phyloP scores from a whole-genome alignment of 768 basidiomycete genomes.

The Pleurotus salmoneostramineus region DNA sequence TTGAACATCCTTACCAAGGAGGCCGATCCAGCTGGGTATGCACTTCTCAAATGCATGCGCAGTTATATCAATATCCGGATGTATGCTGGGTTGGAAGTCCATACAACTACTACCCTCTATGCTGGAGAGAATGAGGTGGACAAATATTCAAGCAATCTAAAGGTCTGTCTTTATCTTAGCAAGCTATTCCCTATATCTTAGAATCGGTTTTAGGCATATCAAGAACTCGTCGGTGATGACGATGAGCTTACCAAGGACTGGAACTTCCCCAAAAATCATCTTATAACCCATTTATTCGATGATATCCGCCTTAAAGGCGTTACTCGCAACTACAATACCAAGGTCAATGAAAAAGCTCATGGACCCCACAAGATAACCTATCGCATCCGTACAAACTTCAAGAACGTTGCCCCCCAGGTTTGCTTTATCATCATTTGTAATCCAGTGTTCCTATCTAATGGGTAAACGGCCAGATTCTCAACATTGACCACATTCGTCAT shows the following conservation, averaged over 20 bases:
- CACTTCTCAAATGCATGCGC: constrained; percentile 21
- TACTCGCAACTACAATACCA: constrained; percentile 24
- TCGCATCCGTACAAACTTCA: constrained; percentile 24
- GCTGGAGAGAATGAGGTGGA: constrained; percentile 14
- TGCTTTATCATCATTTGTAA: neutral
- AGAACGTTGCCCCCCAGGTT: constrained; percentile 27
- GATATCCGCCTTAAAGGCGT: constrained; percentile 29
- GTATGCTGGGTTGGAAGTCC: constrained; percentile 24
- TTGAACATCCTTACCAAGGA: constrained; percentile 17
- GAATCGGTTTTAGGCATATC: constrained; percentile 2
- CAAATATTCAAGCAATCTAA: constrained; percentile 13
- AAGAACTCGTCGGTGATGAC: neutral
- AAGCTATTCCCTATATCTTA: neutral
- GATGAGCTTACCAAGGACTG: constrained; percentile 19
- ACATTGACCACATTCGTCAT: constrained; percentile 11
- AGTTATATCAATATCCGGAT: constrained; percentile 26
- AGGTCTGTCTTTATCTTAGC: constrained; percentile 14
- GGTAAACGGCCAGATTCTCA: constrained; percentile 13
- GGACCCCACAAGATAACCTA: constrained; percentile 22
- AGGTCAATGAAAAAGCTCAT: constrained; percentile 26
- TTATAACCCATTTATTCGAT: constrained; percentile 24
- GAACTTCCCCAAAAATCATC: constrained; percentile 32
- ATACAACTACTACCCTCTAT: constrained; percentile 21
- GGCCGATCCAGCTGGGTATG: constrained; percentile 14
- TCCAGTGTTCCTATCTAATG: neutral